These are phyloP conservation scores for Colletotrichum sansevieriae DNA, from an alignment of 2,329 filamentous ascomycete species.

Conservation along the genomic window DNA sequence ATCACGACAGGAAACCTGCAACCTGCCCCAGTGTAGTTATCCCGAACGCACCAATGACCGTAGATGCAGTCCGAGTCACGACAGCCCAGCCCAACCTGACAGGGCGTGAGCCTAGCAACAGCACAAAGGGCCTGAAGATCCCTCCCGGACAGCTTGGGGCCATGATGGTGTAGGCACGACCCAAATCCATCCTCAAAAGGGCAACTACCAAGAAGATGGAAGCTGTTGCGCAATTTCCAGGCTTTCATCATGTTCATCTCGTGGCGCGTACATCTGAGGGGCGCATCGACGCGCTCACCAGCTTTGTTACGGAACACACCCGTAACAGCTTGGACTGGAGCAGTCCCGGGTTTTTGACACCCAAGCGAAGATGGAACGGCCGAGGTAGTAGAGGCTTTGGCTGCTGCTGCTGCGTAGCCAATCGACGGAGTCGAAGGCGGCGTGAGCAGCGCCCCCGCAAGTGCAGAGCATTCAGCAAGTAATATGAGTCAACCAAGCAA, in stretches of 20 bases:
- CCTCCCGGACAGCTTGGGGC: conserved; percentile 40
- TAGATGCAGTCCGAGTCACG: conserved; percentile 42
- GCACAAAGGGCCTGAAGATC: conserved; percentile 48
- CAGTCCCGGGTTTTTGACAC: background rate
- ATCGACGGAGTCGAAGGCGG: conserved; percentile 43
- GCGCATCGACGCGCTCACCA: conserved; percentile 49
- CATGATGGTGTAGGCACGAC: conserved; percentile 48
- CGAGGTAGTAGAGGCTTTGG: conserved; percentile 12
- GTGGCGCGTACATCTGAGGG: conserved; percentile 41
- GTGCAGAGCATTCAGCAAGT: too few species aligned
- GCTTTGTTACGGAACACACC: conserved; percentile 44
- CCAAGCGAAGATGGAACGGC: background rate
- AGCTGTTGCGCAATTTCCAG: conserved; percentile 51
- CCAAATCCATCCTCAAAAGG: conserved; percentile 19
- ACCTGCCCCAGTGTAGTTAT: conserved; percentile 21
- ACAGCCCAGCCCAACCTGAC: conserved; percentile 47
- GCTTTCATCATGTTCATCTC: conserved; percentile 46
- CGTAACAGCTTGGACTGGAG: fast-evolving
- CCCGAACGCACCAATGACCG: conserved; percentile 44
- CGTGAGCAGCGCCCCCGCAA: too few species aligned
- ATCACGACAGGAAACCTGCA: background rate
- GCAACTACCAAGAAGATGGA: conserved; percentile 48
- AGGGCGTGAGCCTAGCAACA: conserved; percentile 49
- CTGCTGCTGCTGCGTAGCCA: conserved; percentile 42
- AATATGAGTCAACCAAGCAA: too few species aligned